These are phyloP conservation scores for Misopates orontium DNA, from an alignment of 257 asterid species.

Conservation along the genomic window DNA sequence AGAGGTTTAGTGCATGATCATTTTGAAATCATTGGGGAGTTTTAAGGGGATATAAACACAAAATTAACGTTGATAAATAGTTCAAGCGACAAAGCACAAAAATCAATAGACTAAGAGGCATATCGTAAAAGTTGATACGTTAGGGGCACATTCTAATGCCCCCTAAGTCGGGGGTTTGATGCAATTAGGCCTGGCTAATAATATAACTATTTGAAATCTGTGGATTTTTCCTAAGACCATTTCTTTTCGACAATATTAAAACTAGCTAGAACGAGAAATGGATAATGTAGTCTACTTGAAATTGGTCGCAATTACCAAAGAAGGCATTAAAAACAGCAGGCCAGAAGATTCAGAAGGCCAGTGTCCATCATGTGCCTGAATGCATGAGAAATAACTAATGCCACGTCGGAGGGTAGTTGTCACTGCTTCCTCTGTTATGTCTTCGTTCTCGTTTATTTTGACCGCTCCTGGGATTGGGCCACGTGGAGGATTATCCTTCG, in stretches of 20 bases:
- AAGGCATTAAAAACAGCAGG: conserved; percentile 68
- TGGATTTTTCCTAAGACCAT: too few relatives aligned
- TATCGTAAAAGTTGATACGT: too few relatives aligned
- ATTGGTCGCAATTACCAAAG: conserved; percentile 39
- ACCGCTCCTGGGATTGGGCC: conserved; percentile 21
- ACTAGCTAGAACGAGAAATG: neutral
- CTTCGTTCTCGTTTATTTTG: conserved; percentile 38
- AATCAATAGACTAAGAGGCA: too few relatives aligned
- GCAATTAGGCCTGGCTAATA: too few relatives aligned
- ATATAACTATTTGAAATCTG: neutral
- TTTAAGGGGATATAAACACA: too few relatives aligned
- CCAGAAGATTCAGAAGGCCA: conserved; percentile 85
- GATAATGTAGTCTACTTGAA: too few relatives aligned
- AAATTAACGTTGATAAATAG: too few relatives aligned
- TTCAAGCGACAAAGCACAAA: too few relatives aligned
- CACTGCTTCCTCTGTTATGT: conserved; percentile 46
- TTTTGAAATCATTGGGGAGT: too few relatives aligned
- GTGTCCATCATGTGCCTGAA: conserved; percentile 78
- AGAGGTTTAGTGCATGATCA: too few relatives aligned
- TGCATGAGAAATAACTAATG: conserved; percentile 46
- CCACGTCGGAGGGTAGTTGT: conserved; percentile 43
- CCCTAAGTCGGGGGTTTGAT: too few relatives aligned
- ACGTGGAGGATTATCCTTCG: conserved; percentile 32
- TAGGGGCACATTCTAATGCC: too few relatives aligned
- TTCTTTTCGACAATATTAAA: neutral